Percentiles rank a stretch among this genome's conserved stretches.
These are phyloP conservation scores for Cichorium intybus DNA, from an alignment of 140 eudicot species.

Conservation along the genomic window DNA sequence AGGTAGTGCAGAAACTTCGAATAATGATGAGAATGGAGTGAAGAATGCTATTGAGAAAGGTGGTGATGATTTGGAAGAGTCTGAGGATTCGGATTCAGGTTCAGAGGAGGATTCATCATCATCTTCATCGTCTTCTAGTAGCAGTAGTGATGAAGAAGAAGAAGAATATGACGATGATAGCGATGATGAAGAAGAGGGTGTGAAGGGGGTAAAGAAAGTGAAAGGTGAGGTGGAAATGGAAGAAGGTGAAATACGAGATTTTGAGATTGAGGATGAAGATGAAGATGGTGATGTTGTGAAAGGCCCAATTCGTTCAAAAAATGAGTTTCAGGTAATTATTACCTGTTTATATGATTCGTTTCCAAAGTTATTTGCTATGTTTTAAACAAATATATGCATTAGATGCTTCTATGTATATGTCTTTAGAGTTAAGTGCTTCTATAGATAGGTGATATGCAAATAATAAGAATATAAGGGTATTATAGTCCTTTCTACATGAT, in stretches of 20 bases:
- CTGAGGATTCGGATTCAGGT: slow-evolving; percentile 3
- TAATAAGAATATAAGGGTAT: no score
- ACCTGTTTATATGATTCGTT: neutral
- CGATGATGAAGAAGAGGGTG: slow-evolving; percentile 21
- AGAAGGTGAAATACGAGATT: slow-evolving; percentile 69
- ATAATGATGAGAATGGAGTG: neutral
- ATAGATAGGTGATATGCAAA: no score
- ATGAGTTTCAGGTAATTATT: slow-evolving; percentile 58
- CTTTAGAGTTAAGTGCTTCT: neutral
- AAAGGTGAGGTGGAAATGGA: slow-evolving; percentile 45
- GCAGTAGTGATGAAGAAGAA: slow-evolving; percentile 22
- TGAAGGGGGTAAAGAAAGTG: neutral
- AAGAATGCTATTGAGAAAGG: slow-evolving; percentile 16
- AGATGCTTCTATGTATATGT: neutral
- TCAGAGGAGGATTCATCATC: slow-evolving; percentile 40
- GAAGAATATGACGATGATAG: neutral
- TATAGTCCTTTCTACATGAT: neutral
- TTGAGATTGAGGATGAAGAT: slow-evolving; percentile 20
- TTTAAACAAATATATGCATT: neutral
- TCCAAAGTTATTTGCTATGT: neutral
- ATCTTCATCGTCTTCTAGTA: slow-evolving; percentile 40
- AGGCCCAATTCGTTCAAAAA: slow-evolving; percentile 75
- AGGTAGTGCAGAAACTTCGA: neutral
- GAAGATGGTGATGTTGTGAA: slow-evolving; percentile 35
- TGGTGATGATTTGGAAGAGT: slow-evolving; percentile 30